A percentile compares a stretch with the other conserved stretches of the same genome.
Evolutionary conservation across 306 rosid species (phyloP).

Genomic region (Medicago truncatula): DNA sequence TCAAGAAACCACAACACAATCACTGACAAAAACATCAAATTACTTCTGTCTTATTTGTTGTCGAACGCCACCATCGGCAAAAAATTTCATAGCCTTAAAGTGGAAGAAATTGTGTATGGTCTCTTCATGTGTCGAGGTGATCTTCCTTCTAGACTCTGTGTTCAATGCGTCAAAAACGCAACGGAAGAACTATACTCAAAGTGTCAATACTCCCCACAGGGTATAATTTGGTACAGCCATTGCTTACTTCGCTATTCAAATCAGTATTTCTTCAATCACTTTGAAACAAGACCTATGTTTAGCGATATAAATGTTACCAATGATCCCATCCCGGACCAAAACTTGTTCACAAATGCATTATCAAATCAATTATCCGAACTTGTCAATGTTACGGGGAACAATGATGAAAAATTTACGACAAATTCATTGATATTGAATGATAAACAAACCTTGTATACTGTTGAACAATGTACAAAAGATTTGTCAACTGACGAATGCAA

Average conservation of each 20-base stretch:
- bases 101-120: not conserved
- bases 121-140: slow-evolving; percentile 32
- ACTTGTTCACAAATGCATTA: not conserved
- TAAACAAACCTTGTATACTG: not conserved
- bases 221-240: slow-evolving; percentile 26
- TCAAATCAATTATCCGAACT: not conserved
- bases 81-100: too few species aligned
- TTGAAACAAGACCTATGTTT: not conserved
- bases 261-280: not conserved
- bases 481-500: not conserved
- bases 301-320: not conserved
- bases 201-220: not conserved
- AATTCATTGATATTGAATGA: not conserved
- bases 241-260: slow-evolving; percentile 32
- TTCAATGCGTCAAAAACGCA: not conserved
- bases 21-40: not conserved
- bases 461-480: not conserved
- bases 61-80: not conserved
- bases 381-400: not conserved
- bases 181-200: not conserved
- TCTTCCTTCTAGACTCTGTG: not conserved
- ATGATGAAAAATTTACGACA: not conserved
- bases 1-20: not conserved
- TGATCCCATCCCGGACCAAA: not conserved
- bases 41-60: slow-evolving; percentile 31